Conservation (phyloP, 352 stramenopile species). For the Elongisporangium anandrum region DNA sequence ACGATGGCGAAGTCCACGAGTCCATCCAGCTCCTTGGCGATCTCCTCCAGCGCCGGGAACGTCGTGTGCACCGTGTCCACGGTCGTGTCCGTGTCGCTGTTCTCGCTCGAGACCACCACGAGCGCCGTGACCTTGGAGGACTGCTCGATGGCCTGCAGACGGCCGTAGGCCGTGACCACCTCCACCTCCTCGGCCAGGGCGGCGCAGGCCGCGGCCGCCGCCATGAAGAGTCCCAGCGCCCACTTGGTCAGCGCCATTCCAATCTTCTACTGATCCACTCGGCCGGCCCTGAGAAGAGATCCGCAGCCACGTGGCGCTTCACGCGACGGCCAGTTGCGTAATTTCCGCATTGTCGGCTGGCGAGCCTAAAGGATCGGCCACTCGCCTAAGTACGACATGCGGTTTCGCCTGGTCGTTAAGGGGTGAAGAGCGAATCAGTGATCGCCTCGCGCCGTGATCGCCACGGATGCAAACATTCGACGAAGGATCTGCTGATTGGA, state of each 20-base stretch:
- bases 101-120: conserved; percentile 21
- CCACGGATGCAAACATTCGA: too few species aligned
- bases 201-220: conserved; percentile 2
- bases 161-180: conserved; percentile 14
- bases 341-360: neutral
- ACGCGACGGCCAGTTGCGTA: neutral
- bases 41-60: conserved; percentile 29
- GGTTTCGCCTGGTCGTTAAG: neutral
- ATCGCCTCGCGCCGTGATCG: neutral
- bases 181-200: conserved; percentile 5
- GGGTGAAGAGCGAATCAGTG: neutral
- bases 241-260: neutral
- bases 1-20: conserved; percentile 40
- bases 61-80: conserved; percentile 25
- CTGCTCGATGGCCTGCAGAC: conserved; percentile 22
- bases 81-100: conserved; percentile 18
- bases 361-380: neutral
- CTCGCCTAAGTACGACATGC: neutral
- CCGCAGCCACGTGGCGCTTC: neutral
- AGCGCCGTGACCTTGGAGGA: conserved; percentile 28
- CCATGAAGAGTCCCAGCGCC: neutral
- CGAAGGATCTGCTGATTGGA: too few species aligned
- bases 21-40: conserved; percentile 22
- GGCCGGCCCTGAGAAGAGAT: neutral
- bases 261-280: neutral